These are phyloP conservation scores for Pythium diclinum DNA, from an alignment of 352 stramenopile species.

Conservation along the genomic window DNA sequence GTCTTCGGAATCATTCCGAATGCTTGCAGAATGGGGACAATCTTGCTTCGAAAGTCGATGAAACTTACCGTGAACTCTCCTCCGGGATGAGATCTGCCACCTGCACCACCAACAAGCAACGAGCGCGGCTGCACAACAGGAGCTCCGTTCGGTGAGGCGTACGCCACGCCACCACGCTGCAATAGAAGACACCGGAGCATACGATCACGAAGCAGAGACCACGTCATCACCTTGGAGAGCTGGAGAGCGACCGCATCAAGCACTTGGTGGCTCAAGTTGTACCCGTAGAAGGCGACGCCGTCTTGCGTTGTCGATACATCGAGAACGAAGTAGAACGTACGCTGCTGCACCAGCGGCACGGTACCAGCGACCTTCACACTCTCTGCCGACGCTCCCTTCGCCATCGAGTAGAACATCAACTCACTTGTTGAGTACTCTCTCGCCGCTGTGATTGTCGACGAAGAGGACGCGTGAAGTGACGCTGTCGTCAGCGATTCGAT, in stretches of 20 bases:
- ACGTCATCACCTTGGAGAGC: constrained; percentile 61
- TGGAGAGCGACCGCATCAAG: constrained; percentile 55
- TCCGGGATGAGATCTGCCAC: not conserved
- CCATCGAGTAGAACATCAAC: constrained; percentile 41
- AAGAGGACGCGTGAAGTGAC: constrained; percentile 9
- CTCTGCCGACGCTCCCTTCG: constrained; percentile 9
- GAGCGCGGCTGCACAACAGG: constrained; percentile 55
- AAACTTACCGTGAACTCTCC: constrained; percentile 17
- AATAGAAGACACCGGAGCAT: constrained; percentile 59
- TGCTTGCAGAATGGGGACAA: constrained; percentile 19
- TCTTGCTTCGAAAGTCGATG: constrained; percentile 16
- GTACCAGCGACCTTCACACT: not conserved
- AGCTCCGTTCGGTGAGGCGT: constrained; percentile 41
- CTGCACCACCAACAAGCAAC: constrained; percentile 1
- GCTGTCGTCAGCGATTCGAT: constrained; percentile 32
- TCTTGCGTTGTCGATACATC: constrained; percentile 51
- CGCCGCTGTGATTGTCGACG: constrained; percentile 1
- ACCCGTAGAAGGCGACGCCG: constrained; percentile 61
- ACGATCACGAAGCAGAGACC: constrained; percentile 64
- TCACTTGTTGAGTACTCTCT: constrained; percentile 58
- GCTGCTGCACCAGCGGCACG: constrained; percentile 25
- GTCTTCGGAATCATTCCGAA: constrained; percentile 16
- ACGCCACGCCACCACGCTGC: constrained; percentile 52
- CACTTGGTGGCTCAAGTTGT: constrained; percentile 72
- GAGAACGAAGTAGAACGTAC: constrained; percentile 75